Percentiles rank a stretch among this genome's conserved stretches.
Conservation (phyloP, 108 stramenopile genomes). For the Cyclostephanos invisitatus region DNA sequence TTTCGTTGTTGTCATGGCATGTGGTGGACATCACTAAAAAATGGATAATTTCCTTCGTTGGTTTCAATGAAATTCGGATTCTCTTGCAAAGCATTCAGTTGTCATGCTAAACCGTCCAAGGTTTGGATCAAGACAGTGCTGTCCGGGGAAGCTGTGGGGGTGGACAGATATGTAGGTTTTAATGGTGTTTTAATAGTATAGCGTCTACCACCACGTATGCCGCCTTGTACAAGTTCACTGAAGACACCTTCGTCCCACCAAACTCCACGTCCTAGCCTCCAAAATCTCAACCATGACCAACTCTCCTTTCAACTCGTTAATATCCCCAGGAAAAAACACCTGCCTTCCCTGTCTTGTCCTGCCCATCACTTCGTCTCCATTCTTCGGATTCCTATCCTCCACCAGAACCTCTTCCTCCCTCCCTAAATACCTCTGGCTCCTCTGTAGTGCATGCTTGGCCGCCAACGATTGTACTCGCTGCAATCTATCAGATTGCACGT, state of each 20-base stretch:
- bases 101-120: too few relatives aligned
- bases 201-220: neutral
- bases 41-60: too few relatives aligned
- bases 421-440: slow-evolving; percentile 85
- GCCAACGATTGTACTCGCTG: slow-evolving; percentile 84
- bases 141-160: too few relatives aligned
- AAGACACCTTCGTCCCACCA: slow-evolving; percentile 46
- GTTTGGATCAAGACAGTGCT: too few relatives aligned
- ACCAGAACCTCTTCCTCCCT: slow-evolving; percentile 82
- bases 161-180: too few relatives aligned
- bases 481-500: slow-evolving; percentile 88
- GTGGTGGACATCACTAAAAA: too few relatives aligned
- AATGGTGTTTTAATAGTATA: too few relatives aligned
- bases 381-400: slow-evolving; percentile 87
- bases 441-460: slow-evolving; percentile 77
- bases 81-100: too few relatives aligned
- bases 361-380: slow-evolving; percentile 84
- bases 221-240: neutral
- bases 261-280: slow-evolving; percentile 85
- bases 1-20: too few relatives aligned
- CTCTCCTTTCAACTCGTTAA: slow-evolving; percentile 72
- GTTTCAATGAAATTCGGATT: too few relatives aligned
- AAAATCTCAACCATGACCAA: slow-evolving; percentile 71
- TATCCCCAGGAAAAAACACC: slow-evolving; percentile 86
- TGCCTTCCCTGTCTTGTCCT: slow-evolving; percentile 85